These are phyloP conservation scores for Diplodia corticola DNA, from an alignment of 2,329 filamentous ascomycete species.

Conservation along the genomic window DNA sequence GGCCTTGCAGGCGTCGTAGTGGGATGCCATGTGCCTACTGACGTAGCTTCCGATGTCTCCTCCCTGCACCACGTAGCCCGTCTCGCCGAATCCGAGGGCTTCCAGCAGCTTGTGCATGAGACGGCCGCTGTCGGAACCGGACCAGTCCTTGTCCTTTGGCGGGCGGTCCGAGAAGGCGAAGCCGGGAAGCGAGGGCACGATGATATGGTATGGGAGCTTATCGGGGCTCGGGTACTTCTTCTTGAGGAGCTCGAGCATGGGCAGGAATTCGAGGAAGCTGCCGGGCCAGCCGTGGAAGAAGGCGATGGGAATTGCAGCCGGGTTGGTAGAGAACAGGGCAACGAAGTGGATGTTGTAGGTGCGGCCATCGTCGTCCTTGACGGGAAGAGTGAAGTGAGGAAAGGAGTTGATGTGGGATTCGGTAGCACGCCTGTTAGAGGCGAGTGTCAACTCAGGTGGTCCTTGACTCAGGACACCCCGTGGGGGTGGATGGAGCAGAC, in stretches of 20 bases:
- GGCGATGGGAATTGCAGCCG: constrained; percentile 54
- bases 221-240: constrained; percentile 50
- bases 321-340: constrained; percentile 55
- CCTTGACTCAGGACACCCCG: neutral
- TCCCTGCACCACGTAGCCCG: constrained; percentile 58
- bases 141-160: constrained; percentile 50
- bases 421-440: constrained; percentile 4
- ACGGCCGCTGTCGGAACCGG: constrained; percentile 41
- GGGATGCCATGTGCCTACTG: constrained; percentile 42
- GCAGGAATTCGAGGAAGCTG: constrained; percentile 59
- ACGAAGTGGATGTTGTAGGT: constrained; percentile 54
- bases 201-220: constrained; percentile 57
- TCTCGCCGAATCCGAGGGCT: constrained; percentile 52
- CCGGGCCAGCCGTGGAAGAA: constrained; percentile 61
- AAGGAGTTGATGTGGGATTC: constrained; percentile 53
- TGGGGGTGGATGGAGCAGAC: constrained; percentile 13
- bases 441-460: neutral
- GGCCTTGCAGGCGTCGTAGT: constrained; percentile 51
- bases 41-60: constrained; percentile 57
- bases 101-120: constrained; percentile 58
- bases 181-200: constrained; percentile 59
- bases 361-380: constrained; percentile 43
- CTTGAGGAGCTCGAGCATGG: constrained; percentile 49
- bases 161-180: constrained; percentile 54
- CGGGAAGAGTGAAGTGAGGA: constrained; percentile 51